Evolutionary conservation across 1,284 basidiomycete genomes (phyloP).

Genomic region (Melampsora larici-populina): DNA sequence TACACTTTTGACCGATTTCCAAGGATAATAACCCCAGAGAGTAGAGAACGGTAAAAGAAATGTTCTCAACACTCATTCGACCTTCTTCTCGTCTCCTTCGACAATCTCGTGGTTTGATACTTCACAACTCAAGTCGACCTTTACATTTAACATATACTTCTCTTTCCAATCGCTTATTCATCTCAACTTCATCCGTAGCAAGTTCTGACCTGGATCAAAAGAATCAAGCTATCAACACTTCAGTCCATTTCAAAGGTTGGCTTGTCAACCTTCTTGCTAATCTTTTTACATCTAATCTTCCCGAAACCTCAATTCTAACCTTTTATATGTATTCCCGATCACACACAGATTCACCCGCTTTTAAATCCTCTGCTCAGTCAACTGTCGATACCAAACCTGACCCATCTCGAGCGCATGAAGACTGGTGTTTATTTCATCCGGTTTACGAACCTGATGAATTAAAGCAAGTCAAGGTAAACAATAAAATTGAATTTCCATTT

Average conservation of each 20-base stretch:
- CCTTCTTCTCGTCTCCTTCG: too few species aligned
- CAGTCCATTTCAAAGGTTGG: background rate
- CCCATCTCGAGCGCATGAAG: constrained; percentile 2
- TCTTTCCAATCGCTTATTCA: too few species aligned
- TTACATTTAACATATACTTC: too few species aligned
- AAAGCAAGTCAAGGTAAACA: constrained; percentile 6
- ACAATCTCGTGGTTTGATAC: too few species aligned
- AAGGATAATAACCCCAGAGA: too few species aligned
- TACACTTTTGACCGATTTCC: too few species aligned
- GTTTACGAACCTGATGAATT: background rate
- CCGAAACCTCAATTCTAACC: background rate
- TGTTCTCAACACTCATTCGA: too few species aligned
- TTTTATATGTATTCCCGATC: background rate
- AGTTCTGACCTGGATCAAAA: background rate
- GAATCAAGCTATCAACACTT: constrained; percentile 6
- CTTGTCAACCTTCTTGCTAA: background rate
- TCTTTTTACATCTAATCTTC: background rate
- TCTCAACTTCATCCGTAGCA: background rate
- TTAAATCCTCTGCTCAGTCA: background rate
- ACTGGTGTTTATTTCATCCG: constrained; percentile 13
- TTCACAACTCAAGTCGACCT: too few species aligned
- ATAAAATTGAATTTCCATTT: too few species aligned
- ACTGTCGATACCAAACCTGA: background rate
- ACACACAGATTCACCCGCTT: background rate
- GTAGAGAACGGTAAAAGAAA: too few species aligned